Evolutionary conservation across 1,284 basidiomycete species (phyloP).

Genomic region (Ustilago tritici): DNA sequence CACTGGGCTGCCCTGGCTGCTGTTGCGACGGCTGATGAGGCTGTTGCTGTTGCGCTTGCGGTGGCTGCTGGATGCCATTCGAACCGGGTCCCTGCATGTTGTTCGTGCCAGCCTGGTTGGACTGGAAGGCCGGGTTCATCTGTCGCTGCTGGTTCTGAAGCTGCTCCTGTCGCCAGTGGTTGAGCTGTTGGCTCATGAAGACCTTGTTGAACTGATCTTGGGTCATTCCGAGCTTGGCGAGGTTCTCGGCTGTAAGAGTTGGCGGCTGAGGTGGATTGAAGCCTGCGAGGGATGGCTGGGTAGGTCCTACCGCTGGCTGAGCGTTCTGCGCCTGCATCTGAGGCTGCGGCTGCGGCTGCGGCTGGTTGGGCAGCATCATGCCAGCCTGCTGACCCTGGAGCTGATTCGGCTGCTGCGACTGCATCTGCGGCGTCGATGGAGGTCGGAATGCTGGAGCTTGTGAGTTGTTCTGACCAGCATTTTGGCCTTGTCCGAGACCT

Average conservation of each 20-base stretch:
- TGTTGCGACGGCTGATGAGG: slow-evolving; percentile 11
- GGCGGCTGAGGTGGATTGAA: slow-evolving; percentile 54
- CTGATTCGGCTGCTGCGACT: slow-evolving; percentile 39
- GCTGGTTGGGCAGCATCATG: slow-evolving; percentile 41
- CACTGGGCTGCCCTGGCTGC: slow-evolving; percentile 15
- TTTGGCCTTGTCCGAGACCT: slow-evolving; percentile 31
- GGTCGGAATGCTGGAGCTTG: slow-evolving; percentile 35
- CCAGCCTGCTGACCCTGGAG: slow-evolving; percentile 28
- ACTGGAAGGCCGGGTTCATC: slow-evolving; percentile 32
- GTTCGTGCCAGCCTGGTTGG: slow-evolving; percentile 15
- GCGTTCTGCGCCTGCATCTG: slow-evolving; percentile 30
- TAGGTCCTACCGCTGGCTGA: slow-evolving; percentile 19
- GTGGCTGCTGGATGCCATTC: slow-evolving; percentile 38
- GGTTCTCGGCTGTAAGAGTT: slow-evolving; percentile 49
- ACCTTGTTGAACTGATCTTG: slow-evolving; percentile 57
- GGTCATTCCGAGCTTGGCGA: slow-evolving; percentile 49
- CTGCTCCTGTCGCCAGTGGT: slow-evolving; percentile 46
- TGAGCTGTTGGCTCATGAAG: slow-evolving; percentile 48
- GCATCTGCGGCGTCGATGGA: slow-evolving; percentile 49
- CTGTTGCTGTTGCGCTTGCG: slow-evolving; percentile 25
- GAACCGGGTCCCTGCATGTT: slow-evolving; percentile 12
- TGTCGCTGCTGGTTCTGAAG: slow-evolving; percentile 51
- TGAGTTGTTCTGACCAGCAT: slow-evolving; percentile 19
- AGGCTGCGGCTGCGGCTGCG: slow-evolving; percentile 27
- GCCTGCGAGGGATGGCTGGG: slow-evolving; percentile 34